A percentile compares a stretch with the other conserved stretches of the same genome.
Evolutionary conservation across 192 early-diverging fungal genomes (phyloP).

Genomic region (Geranomyces michiganensis): DNA sequence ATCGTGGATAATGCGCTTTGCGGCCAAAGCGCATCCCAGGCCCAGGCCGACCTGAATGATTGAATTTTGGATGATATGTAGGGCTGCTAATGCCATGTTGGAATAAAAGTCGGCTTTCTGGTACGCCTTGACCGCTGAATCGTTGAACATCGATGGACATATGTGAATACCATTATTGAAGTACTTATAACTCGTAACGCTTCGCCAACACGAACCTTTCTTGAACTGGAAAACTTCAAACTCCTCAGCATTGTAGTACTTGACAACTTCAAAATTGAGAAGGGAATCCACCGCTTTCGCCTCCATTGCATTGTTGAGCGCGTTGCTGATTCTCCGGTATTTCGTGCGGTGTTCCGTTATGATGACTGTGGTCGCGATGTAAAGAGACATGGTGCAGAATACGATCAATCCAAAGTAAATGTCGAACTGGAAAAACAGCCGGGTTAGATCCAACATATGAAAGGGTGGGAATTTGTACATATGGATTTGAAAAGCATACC

Average conservation of each 20-base stretch:
- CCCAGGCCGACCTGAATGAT: slow-evolving; percentile 85
- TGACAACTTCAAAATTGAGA: slow-evolving; percentile 98
- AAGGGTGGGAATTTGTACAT: no score
- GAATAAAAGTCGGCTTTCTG: slow-evolving; percentile 87
- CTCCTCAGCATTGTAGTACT: slow-evolving; percentile 91
- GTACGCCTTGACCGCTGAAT: slow-evolving; percentile 71
- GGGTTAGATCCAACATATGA: not conserved
- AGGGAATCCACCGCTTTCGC: slow-evolving; percentile 84
- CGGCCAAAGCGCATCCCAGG: slow-evolving; percentile 79
- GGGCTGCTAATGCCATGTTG: slow-evolving; percentile 68
- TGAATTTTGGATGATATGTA: slow-evolving; percentile 86
- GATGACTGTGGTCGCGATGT: slow-evolving; percentile 75
- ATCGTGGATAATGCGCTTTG: slow-evolving; percentile 75
- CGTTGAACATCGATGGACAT: not conserved
- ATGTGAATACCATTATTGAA: not conserved
- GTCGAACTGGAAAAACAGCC: slow-evolving; percentile 52
- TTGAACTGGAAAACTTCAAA: slow-evolving; percentile 84
- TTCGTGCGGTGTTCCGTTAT: slow-evolving; percentile 75
- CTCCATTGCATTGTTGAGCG: slow-evolving; percentile 83
- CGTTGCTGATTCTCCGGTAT: slow-evolving; percentile 78
- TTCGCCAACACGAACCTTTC: slow-evolving; percentile 9
- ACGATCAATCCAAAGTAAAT: slow-evolving; percentile 81
- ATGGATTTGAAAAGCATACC: not conserved
- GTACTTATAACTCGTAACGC: not conserved
- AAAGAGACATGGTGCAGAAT: slow-evolving; percentile 83